Conservation (phyloP, 2,329 filamentous ascomycete genomes). For the Venturiaceae sp. region DNA sequence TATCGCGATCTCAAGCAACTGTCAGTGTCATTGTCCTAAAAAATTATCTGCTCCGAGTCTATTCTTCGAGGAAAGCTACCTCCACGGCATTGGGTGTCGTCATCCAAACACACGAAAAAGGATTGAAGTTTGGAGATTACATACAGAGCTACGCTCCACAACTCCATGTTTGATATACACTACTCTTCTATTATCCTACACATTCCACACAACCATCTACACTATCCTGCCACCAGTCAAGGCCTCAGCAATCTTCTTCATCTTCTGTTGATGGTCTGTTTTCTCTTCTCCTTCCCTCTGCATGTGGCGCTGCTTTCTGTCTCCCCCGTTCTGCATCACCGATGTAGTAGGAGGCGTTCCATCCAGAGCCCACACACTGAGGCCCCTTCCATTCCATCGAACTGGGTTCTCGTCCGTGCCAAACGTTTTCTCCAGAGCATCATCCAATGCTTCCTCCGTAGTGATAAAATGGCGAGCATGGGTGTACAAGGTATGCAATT, state of each 20-base stretch:
- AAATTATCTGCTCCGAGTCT: too few relatives aligned
- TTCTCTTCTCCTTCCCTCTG: conserved; percentile 22
- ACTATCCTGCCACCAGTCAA: conserved; percentile 53
- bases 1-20: too few relatives aligned
- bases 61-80: too few relatives aligned
- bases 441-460: conserved; percentile 64
- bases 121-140: not conserved
- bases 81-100: too few relatives aligned
- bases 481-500: conserved; percentile 81
- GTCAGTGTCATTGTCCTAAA: too few relatives aligned
- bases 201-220: not conserved
- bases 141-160: not conserved
- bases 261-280: conserved; percentile 32
- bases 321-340: conserved; percentile 30
- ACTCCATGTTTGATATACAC: not conserved
- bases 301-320: conserved; percentile 13
- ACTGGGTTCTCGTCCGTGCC: conserved; percentile 41
- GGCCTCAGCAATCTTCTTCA: conserved; percentile 55
- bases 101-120: too few relatives aligned
- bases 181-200: not conserved
- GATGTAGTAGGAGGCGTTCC: conserved; percentile 37
- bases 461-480: conserved; percentile 82
- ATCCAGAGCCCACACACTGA: conserved; percentile 40
- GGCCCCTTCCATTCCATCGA: conserved; percentile 30
- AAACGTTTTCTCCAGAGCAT: conserved; percentile 68